phyloP scores from a whole-genome alignment of 768 basidiomycete species.

The Leucocoprinus sp. region DNA sequence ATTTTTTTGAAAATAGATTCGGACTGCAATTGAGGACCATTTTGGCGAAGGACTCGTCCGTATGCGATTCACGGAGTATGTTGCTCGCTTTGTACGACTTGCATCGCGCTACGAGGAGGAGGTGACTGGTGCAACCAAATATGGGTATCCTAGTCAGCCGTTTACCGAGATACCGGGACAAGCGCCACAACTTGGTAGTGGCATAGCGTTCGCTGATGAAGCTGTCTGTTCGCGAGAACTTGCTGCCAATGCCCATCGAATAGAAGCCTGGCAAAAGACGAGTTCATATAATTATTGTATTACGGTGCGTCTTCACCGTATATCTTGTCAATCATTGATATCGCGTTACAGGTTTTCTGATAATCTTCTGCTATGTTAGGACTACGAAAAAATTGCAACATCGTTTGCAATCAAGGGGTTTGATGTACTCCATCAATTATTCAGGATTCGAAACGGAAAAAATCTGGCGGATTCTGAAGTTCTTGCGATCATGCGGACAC shows the following conservation, averaged over 20 bases:
- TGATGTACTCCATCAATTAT: conserved; percentile 82
- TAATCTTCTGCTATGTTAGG: conserved; percentile 35
- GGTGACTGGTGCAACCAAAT: conserved; percentile 63
- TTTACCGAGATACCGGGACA: conserved; percentile 43
- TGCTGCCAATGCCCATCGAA: conserved; percentile 66
- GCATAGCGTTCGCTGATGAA: conserved; percentile 75
- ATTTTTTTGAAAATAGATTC: conserved; percentile 55
- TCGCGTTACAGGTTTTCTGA: conserved; percentile 7
- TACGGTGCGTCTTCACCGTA: conserved; percentile 33
- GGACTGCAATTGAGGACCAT: conserved; percentile 81
- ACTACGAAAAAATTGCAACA: conserved; percentile 49
- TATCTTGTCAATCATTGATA: neutral
- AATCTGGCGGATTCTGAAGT: conserved; percentile 68
- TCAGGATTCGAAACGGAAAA: conserved; percentile 68
- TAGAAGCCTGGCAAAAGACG: conserved; percentile 90
- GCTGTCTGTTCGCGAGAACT: conserved; percentile 58
- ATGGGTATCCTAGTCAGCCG: conserved; percentile 58
- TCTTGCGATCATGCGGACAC: conserved; percentile 61
- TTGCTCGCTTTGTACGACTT: conserved; percentile 76
- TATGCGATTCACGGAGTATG: conserved; percentile 85
- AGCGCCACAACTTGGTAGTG: conserved; percentile 61
- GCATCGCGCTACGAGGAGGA: conserved; percentile 89
- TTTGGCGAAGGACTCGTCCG: conserved; percentile 88
- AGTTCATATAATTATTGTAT: conserved; percentile 69
- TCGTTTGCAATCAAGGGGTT: conserved; percentile 64